Base-by-base conservation (phyloP, 768 basidiomycete genomes). In the Lactarius tabidus region DNA sequence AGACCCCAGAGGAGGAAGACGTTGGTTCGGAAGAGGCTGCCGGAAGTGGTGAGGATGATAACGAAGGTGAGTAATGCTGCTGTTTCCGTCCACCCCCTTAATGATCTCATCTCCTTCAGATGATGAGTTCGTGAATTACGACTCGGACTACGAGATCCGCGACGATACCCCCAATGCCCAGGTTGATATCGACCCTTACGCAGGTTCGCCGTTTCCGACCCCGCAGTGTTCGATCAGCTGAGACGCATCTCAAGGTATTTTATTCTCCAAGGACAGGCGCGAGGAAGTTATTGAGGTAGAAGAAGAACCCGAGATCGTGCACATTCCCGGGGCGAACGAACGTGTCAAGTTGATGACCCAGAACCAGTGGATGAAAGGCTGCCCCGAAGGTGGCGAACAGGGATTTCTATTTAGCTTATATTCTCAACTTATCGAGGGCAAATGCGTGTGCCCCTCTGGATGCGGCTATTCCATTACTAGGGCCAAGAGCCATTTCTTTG, bases 291-390 rank as follows among this genome's bases (percentile, higher is more conserved):
- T 95, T 55, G 94, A 97, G 77, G 85, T 95, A 1, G 89, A 95
- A 72, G 93, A 95, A 76, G 82, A 87, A 57, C 82, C 87, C 8
- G 88, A 90, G 15, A 72, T 73, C 48, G 77, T 77, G 20, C 66
- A 73, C 45, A 72, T 90, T 36, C 74, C 78, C 20, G 75, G 74
- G 23, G 78, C 74, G 9, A 76, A 75, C 45, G 82, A 85, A 62
- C 75, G 75, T 20, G 80, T 86, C 36, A 84, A 84, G 68, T 77
- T 95, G 45, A 86, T 96, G 84, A 87, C 87, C 26, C 90, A 92
- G 75, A 92, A 91, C 31, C 88, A 95, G 72, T 97, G 93, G 93
- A 97, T 97, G 95, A 92, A 91, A 74, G 95, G 95, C 23, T 97
- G 95, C 75, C 94, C 95, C 0, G 94, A 96, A 74, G 92, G 91